Evolutionary conservation across 139 green algal species (phyloP), one percentile per base, ranked within the genome.

Genomic region (Coelastrella sp.): DNA sequence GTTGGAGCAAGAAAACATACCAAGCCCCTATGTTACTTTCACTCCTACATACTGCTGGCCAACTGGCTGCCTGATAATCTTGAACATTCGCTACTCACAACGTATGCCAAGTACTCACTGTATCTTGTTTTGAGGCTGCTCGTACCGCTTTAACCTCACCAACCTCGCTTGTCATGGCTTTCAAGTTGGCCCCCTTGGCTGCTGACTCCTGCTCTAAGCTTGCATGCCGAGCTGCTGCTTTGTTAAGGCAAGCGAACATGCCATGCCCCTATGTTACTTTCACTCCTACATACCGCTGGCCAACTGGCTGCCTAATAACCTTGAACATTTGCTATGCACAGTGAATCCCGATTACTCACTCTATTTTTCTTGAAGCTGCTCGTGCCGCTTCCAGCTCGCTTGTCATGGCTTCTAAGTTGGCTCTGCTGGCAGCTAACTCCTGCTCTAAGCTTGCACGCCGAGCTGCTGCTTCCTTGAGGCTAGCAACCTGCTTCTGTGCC

Each of bases 361-460:
- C 22, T 14, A 60, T 76, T 22, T 60, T 74, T 4, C n/a, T 8
- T 23, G 80, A 74, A 23, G 60, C 80, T 76, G 59, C 80, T 47
- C 60, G 20, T 22, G 80, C 80, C 54, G 80, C 80, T 13, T 86
- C 80, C 60, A 86, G 80, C 60, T 86, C 80, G 3, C 20, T 22
- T 75, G 80, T 76, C 80, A 86, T 58, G 4, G 60, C 60, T 23
- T 86, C 80, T 14, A 86, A 23, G 32, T 87, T 77, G 8, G 64
- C 7, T 16, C 82, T 77, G 82, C 82, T 87, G 20, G 82, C 82
- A 19, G 82, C 64, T 16, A 87, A 65, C 64, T 87, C 82, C 23
- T 32, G 14, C 65, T 87, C 82, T 20, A 87, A 10, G 14, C 82
- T 79, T 5, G 10, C 14, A 19, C 64, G 13, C 10, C 32, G 23